Conservation (phyloP, 225 moss, liverwort and hornwort species). For the Lunularia cruciata region DNA sequence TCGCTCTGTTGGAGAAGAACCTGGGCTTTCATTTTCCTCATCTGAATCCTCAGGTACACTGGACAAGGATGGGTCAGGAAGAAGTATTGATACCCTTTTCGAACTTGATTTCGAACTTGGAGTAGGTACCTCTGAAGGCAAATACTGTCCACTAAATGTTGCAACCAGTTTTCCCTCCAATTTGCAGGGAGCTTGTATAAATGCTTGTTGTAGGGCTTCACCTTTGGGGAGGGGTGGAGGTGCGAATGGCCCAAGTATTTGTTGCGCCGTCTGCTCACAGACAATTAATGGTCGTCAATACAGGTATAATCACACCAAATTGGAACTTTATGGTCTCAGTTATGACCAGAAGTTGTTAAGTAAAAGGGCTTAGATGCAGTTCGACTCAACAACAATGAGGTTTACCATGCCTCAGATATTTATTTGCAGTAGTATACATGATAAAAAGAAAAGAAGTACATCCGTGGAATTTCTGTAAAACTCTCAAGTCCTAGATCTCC, state of each 20-base stretch:
- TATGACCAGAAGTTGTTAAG: no score
- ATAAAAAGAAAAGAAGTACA: no score
- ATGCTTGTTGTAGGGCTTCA: constrained; percentile 43
- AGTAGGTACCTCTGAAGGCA: constrained; percentile 33
- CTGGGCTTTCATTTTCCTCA: not conserved
- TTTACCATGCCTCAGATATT: no score
- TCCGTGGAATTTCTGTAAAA: no score
- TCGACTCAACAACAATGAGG: no score
- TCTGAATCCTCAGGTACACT: not conserved
- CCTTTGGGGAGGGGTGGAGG: constrained; percentile 64
- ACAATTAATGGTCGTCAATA: no score
- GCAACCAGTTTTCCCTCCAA: constrained; percentile 61
- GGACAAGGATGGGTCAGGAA: not conserved
- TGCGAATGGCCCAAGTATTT: constrained; percentile 79
- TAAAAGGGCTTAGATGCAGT: no score
- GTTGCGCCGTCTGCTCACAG: constrained; percentile 62
- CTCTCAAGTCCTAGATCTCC: no score
- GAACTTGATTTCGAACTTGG: not conserved
- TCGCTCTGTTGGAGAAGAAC: not conserved
- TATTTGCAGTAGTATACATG: no score
- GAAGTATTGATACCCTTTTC: not conserved
- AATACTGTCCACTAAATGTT: constrained; percentile 59
- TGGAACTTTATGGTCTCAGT: no score
- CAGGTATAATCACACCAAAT: no score
- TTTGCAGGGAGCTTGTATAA: constrained; percentile 37